Conservation (phyloP, 2,329 filamentous ascomycete genomes). For the Hypoxylon sp. region DNA sequence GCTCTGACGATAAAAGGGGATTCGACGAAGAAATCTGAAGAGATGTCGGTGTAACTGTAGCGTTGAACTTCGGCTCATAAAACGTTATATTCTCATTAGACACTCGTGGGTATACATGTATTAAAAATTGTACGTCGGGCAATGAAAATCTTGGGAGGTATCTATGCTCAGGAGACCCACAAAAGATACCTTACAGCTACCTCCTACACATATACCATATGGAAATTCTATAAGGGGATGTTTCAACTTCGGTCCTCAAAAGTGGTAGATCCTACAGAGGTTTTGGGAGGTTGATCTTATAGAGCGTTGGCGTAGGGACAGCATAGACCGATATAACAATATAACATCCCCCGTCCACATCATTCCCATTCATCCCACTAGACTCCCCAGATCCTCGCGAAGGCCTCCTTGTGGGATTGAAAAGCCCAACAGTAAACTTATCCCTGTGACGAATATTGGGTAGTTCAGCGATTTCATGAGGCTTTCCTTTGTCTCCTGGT, state of each 20-base stretch:
- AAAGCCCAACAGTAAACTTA: constrained; percentile 16
- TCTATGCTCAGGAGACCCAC: no score
- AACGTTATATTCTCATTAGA: no score
- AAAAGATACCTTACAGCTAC: no score
- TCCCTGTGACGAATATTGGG: constrained; percentile 11
- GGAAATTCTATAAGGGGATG: no score
- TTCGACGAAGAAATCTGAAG: constrained; percentile 9
- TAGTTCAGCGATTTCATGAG: constrained; percentile 16
- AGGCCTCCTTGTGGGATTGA: background rate
- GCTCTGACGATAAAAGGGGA: constrained; percentile 24
- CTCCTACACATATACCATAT: no score
- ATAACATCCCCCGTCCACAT: background rate
- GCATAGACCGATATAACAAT: constrained; percentile 19
- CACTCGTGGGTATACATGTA: no score
- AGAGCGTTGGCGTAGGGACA: constrained; percentile 1
- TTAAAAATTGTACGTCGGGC: no score
- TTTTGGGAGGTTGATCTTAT: constrained; percentile 20
- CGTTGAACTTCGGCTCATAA: no score
- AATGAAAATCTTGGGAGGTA: no score
- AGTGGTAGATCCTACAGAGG: background rate
- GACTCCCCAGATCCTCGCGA: background rate
- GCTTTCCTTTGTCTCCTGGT: constrained; percentile 4
- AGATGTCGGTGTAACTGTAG: background rate
- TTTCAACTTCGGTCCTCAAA: no score
- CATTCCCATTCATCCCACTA: background rate